Percentiles rank a stretch among this genome's conserved stretches.
Evolutionary conservation across 2,329 filamentous ascomycete genomes (phyloP).

Genomic region (Colletotrichum incanum): DNA sequence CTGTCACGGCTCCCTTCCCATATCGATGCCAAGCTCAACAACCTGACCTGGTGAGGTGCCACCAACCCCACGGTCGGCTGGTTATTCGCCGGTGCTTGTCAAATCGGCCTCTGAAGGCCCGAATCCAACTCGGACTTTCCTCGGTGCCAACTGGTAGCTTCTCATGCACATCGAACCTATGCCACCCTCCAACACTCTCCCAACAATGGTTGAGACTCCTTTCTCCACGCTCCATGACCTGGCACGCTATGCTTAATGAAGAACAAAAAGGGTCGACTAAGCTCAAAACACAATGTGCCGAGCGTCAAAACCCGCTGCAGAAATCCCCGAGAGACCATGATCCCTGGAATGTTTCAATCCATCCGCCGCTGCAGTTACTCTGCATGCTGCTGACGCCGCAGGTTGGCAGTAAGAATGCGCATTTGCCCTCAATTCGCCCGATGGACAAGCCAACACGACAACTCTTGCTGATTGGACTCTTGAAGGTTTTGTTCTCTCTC

Average conservation of each 20-base stretch:
- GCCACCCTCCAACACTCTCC: neutral
- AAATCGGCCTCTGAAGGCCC: constrained; percentile 11
- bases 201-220: neutral
- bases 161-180: constrained; percentile 1
- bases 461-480: neutral
- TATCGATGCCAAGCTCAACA: neutral
- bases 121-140: constrained; percentile 11
- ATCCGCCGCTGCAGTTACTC: neutral
- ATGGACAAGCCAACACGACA: neutral
- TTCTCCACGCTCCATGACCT: neutral
- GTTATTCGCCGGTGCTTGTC: constrained; percentile 11
- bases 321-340: constrained; percentile 22
- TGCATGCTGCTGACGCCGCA: neutral
- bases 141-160: constrained; percentile 9
- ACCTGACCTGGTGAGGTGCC: neutral
- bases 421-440: neutral
- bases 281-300: constrained; percentile 18
- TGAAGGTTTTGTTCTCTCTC: neutral
- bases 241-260: constrained; percentile 4
- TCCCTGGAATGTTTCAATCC: constrained; percentile 29
- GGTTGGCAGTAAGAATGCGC: constrained; percentile 8
- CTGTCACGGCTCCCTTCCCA: neutral
- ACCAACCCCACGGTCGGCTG: neutral
- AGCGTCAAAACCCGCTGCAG: constrained; percentile 8
- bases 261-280: constrained; percentile 1